A percentile compares a stretch with the other conserved stretches of the same genome.
These are phyloP conservation scores for Daldinia caldariorum DNA, from an alignment of 495 filamentous ascomycete genomes.

Conservation along the genomic window DNA sequence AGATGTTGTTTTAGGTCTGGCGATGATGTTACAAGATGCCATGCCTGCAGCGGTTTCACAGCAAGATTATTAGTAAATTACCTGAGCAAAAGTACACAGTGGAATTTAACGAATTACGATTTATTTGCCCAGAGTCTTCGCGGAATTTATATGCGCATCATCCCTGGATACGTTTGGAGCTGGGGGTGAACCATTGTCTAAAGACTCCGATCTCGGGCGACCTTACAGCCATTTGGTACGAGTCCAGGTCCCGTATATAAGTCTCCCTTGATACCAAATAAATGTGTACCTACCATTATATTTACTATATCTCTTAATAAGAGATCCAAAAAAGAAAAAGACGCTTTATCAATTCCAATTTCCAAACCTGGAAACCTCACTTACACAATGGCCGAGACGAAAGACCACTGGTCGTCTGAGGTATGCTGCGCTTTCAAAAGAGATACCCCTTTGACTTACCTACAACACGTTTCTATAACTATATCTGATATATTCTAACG, in stretches of 20 bases:
- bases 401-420: conserved; percentile 70
- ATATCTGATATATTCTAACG: conserved; percentile 2
- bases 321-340: not conserved
- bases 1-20: not conserved
- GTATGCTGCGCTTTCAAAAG: conserved; percentile 44
- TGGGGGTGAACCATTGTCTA: conserved; percentile 48
- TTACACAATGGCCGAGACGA: conserved; percentile 45
- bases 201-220: conserved; percentile 42
- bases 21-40: conserved; percentile 13
- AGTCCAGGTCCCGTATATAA: conserved; percentile 16
- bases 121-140: not conserved
- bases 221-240: conserved; percentile 1
- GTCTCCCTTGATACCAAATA: not conserved
- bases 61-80: not conserved
- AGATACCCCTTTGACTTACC: not conserved
- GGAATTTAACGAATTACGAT: conserved; percentile 4
- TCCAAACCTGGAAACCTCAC: not conserved
- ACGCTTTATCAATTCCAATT: not conserved
- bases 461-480: not conserved
- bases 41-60: not conserved
- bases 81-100: not conserved
- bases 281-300: not conserved
- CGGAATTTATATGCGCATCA: not conserved
- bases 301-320: not conserved
- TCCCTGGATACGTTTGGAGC: not conserved